Evolutionary conservation across 73 alveolate genomes (phyloP).

Genomic region (Uronychia setigera): DNA sequence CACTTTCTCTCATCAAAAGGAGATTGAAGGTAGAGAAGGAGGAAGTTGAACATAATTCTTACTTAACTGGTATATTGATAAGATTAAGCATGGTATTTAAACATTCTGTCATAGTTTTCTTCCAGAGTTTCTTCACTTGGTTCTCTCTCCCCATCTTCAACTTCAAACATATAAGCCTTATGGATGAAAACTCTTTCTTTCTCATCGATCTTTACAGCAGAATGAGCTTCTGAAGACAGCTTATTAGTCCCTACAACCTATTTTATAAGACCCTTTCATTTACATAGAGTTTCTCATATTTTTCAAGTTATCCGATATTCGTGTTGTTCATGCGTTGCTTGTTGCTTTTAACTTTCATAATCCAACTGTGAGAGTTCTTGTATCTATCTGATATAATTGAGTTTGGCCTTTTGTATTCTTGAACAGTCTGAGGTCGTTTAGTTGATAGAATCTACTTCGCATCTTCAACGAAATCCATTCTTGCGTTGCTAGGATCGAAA

Average conservation of each 20-base stretch:
- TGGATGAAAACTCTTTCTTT: background rate
- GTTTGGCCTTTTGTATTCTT: background rate
- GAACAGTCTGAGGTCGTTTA: background rate
- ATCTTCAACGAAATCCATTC: background rate
- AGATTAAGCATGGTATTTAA: too few relatives aligned
- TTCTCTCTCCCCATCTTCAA: too few relatives aligned
- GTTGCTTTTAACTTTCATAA: background rate
- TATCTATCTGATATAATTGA: background rate
- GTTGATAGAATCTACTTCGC: background rate
- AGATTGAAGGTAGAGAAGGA: background rate
- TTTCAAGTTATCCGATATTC: background rate
- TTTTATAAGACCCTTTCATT: too few relatives aligned
- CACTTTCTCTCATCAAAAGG: slow-evolving; percentile 7
- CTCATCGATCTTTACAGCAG: background rate
- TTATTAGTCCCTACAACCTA: background rate
- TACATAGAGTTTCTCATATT: background rate
- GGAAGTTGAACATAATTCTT: too few relatives aligned
- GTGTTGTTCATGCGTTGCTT: background rate
- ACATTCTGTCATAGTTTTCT: too few relatives aligned
- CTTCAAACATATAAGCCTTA: too few relatives aligned
- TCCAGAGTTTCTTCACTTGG: too few relatives aligned
- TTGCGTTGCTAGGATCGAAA: background rate
- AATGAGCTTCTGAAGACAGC: background rate
- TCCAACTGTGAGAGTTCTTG: background rate
- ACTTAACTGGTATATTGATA: too few relatives aligned